Evolutionary conservation across 2,329 filamentous ascomycete genomes (phyloP), one percentile per base, ranked within the genome.

Genomic region (Colletotrichum costaricense): DNA sequence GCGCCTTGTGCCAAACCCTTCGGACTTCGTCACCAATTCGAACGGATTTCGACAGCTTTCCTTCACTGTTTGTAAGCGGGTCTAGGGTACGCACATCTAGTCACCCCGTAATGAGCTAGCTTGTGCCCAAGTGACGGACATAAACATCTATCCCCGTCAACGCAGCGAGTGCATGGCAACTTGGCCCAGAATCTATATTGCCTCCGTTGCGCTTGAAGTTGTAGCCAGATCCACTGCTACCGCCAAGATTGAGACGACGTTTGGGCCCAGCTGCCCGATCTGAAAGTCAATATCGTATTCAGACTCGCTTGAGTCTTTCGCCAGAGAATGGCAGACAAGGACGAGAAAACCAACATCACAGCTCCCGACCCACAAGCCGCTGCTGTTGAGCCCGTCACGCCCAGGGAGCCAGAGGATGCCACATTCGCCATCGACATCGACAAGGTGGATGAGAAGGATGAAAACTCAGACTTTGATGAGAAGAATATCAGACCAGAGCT

Each of bases 341-440:
- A 79, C 59, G 76, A 77, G 71, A 73, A 73, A 64, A 66, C 62
- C 38, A 71, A 73, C 56, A 62, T 73, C 49, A 79, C 77, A 70
- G 77, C 79, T 38, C 75, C 79, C 42, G 79, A 82, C 74, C 73
- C 76, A 57, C 74, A 77, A 57, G 79, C 79, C 54, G 78, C 78
- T 60, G 75, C 78, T n/a, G 68, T 79, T 28, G 75, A 80, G n/a
- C 77, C 79, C 19, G 66, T 73, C 54, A 52, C 70, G 14, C n/a
- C 65, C 57, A 67, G 67, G n/a, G 67, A 70, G 7, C 63, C 58
- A 22, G 67, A 67, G 11, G 69, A 75, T 28, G 55, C 60, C 55
- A 28, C 70, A 33, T 67, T 69, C 30, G 58, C 62, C 57, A 65
- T 68, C 16, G 57, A 71, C 8, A 73, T 75, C 52, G 74, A 74